Conservation (phyloP, 352 stramenopile genomes). For the Thraustochytrium striatum region DNA sequence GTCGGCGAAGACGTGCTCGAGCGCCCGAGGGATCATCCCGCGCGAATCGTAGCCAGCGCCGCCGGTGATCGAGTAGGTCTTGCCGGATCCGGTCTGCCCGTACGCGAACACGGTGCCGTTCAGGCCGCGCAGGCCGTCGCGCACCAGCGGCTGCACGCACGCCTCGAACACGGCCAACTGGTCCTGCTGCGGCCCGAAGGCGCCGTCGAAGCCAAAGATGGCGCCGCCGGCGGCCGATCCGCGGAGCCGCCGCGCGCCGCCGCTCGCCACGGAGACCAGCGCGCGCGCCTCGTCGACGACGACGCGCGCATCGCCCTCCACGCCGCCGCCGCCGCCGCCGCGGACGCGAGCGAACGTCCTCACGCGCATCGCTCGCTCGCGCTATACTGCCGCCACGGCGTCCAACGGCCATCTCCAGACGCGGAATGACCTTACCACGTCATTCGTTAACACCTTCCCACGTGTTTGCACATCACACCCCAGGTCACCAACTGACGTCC, state of each 20-base stretch:
- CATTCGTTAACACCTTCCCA: neutral
- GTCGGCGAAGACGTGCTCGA: conserved; percentile 53
- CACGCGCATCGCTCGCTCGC: too few species aligned
- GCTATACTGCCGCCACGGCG: neutral
- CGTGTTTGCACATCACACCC: too few species aligned
- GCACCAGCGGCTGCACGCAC: conserved; percentile 44
- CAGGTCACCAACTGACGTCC: too few species aligned
- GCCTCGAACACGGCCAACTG: conserved; percentile 52
- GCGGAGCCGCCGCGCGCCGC: neutral
- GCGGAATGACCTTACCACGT: neutral
- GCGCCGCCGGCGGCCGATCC: neutral
- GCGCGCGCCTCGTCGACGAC: neutral
- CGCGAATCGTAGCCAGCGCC: conserved; percentile 56
- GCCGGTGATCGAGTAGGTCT: conserved; percentile 56
- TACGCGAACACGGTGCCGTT: conserved; percentile 57
- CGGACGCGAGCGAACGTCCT: neutral
- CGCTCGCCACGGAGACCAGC: neutral
- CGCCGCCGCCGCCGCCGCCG: neutral
- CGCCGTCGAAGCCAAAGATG: conserved; percentile 48
- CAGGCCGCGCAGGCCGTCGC: conserved; percentile 43
- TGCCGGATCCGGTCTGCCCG: conserved; percentile 56
- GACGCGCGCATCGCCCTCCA: neutral
- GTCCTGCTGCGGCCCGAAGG: conserved; percentile 47
- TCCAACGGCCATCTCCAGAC: neutral
- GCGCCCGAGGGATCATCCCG: conserved; percentile 55